Percentiles rank a stretch among this genome's conserved stretches.
These are phyloP conservation scores for Clathrus columnatus DNA, from an alignment of 768 basidiomycete species.

Conservation along the genomic window DNA sequence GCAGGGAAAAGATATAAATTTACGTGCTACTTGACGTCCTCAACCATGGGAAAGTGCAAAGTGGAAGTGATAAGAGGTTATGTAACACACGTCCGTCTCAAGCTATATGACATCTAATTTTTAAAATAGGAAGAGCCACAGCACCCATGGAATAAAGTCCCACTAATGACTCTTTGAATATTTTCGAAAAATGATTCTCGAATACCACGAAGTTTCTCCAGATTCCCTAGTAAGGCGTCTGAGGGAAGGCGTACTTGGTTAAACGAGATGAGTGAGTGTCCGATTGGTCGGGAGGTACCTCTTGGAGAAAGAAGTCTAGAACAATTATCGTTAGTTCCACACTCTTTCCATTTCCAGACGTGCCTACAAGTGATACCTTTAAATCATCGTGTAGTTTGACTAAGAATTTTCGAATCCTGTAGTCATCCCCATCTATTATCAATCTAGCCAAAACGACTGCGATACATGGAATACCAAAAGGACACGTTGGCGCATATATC, in stretches of 20 bases:
- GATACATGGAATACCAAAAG: slow-evolving; percentile 42
- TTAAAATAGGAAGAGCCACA: slow-evolving; percentile 43
- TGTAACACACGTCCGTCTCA: no score
- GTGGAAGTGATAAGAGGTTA: no score
- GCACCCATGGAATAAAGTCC: slow-evolving; percentile 43
- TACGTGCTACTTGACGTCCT: no score
- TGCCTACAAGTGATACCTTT: slow-evolving; percentile 45
- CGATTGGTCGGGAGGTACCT: slow-evolving; percentile 24
- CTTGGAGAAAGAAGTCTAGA: slow-evolving; percentile 19
- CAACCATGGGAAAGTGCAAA: no score
- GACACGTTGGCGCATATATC: slow-evolving; percentile 53
- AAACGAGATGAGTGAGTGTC: slow-evolving; percentile 43
- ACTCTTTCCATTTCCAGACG: slow-evolving; percentile 26
- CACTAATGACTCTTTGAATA: slow-evolving; percentile 45
- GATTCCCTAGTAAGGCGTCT: slow-evolving; percentile 34
- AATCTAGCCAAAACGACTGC: slow-evolving; percentile 50
- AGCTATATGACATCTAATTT: slow-evolving; percentile 46
- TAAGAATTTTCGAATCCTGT: slow-evolving; percentile 44
- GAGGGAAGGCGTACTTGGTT: slow-evolving; percentile 42
- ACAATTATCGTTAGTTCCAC: slow-evolving; percentile 16
- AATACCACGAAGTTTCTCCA: slow-evolving; percentile 29
- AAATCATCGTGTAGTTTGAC: slow-evolving; percentile 45
- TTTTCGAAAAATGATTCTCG: slow-evolving; percentile 48
- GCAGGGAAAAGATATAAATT: no score
- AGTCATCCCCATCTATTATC: slow-evolving; percentile 41